Evolutionary conservation across 768 basidiomycete genomes (phyloP), one percentile per base, ranked within the genome.

Genomic region (Boletus reticulatus): DNA sequence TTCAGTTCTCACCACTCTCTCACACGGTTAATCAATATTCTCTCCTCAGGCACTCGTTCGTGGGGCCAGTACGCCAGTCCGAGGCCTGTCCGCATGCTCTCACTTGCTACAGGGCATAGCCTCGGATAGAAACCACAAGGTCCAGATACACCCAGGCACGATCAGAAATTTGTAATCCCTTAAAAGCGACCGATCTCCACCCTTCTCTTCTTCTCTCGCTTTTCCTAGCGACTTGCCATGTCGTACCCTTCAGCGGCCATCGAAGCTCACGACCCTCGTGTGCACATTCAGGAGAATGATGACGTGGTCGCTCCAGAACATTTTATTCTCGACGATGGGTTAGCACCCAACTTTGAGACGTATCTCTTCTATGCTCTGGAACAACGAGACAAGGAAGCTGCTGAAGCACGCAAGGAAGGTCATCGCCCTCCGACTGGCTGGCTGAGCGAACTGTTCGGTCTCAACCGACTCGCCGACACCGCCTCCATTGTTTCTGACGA

Each of bases 401-500:
- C 62, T 1, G 56, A 71, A 32, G 64, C 61, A 5, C 65, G 56
- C 39, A 50, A 29, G 31, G 48, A 60, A 14, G 65, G 65, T 2
- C 38, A 43, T 3, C 50, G 10, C 16, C 52, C 50, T 0, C 57
- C 65, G 2, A 31, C 52, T 20, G 57, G 65, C 24, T 63, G 61
- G 66, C 6, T 57, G 1, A 59, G 58, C 48, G 44, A 61, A 2
- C 11, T 70, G 8, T 68, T 69, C 6, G 63, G 56, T 37, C 50
- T 66, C 54, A 48, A 62, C 45, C 63, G 48, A n/a, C 58, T 45
- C 37, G 64, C 59, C 12, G 45, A 19, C 72, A 72, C 4, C 46
- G 66, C 3, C 61, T 77, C 68, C 62, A 70, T 65, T 70, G 58
- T 11, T 46, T 68, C 50, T 61, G 72, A 57, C 50, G 62, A 53